Base-by-base conservation (phyloP, 805 yeast genomes). In the Dipodascus albidus region DNA sequence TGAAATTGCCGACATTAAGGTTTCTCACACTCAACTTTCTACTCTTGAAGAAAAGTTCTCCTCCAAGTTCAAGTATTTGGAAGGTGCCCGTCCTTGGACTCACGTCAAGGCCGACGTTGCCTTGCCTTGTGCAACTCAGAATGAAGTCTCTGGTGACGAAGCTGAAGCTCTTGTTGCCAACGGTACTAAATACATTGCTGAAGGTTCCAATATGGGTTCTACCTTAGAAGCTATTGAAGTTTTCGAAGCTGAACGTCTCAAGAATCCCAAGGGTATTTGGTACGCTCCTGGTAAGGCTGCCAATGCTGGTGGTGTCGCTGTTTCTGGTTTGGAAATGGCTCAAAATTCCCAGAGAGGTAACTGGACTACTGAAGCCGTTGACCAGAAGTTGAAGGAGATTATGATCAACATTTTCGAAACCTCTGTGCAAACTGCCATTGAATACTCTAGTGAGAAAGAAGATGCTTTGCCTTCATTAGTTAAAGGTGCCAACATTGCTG, bases 281-380 rank as follows among this genome's bases (percentile, higher is more conserved):
- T 91, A 90, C 76, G 98, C 96, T 66, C 97, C 97, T 70, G 98
- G 97, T 75, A 91, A 91, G 82, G 97, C 97, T 64, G 91, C 97
- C 67, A 91, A 91, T 83, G 85, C 95, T 77, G 99, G 98, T 77
- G 99, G 99, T 83, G 99, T 91, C 64, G 96, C 96, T 55, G 97
- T 90, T 55, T 88, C 96, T 56, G 98, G 97, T 69, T 80, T 91
- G 62, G 99, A 91, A 80, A 93, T 91, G 99, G 97, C 98, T 60
- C 99, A 91, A 79, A 93, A 91, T 87, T 87, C 97, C 55, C 95
- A 85, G 71, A 86, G 97, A 79, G 81, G 82, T 61, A 73, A 75
- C 62, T 93, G 98, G 97, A 80, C 96, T 59, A 64, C 82, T 56
- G 96, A 89, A 78, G 88, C 87, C 76, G 98, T 91, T 64, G 98